Evolutionary conservation across 108 stramenopile genomes (phyloP).

Genomic region (Seminavis robusta): DNA sequence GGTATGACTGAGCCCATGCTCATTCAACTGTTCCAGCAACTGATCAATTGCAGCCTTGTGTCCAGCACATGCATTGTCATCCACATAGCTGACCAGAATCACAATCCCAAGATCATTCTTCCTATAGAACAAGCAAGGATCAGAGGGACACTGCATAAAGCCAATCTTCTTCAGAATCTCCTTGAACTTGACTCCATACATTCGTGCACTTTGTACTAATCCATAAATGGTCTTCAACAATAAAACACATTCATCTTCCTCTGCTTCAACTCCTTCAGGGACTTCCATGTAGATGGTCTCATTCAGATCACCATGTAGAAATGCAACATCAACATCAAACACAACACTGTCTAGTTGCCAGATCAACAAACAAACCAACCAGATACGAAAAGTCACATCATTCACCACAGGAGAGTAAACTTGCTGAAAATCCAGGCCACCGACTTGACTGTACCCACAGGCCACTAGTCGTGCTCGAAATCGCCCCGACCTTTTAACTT

Average conservation of each 20-base stretch:
- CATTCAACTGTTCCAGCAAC: too few relatives aligned
- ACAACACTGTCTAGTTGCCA: neutral
- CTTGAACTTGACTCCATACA: neutral
- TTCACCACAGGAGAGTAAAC: neutral
- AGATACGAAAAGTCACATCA: slow-evolving; percentile 1
- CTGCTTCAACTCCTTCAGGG: slow-evolving; percentile 7
- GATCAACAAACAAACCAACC: neutral
- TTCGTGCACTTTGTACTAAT: neutral
- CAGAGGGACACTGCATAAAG: neutral
- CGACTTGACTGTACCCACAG: slow-evolving; percentile 7
- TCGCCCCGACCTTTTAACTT: slow-evolving; percentile 5
- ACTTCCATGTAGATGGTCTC: slow-evolving; percentile 3
- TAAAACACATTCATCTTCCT: neutral
- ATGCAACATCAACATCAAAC: slow-evolving; percentile 19
- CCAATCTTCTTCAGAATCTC: slow-evolving; percentile 1
- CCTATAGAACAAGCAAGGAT: slow-evolving; percentile 2
- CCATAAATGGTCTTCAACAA: slow-evolving; percentile 13
- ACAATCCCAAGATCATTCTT: neutral
- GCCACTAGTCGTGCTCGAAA: neutral
- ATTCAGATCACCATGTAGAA: slow-evolving; percentile 12
- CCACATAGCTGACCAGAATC: slow-evolving; percentile 12
- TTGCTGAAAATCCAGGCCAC: slow-evolving; percentile 13
- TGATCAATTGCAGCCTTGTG: neutral
- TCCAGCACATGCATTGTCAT: slow-evolving; percentile 14
- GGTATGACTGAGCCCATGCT: too few relatives aligned